These are phyloP conservation scores for Vinca minor DNA, from an alignment of 257 asterid genomes.

Conservation along the genomic window DNA sequence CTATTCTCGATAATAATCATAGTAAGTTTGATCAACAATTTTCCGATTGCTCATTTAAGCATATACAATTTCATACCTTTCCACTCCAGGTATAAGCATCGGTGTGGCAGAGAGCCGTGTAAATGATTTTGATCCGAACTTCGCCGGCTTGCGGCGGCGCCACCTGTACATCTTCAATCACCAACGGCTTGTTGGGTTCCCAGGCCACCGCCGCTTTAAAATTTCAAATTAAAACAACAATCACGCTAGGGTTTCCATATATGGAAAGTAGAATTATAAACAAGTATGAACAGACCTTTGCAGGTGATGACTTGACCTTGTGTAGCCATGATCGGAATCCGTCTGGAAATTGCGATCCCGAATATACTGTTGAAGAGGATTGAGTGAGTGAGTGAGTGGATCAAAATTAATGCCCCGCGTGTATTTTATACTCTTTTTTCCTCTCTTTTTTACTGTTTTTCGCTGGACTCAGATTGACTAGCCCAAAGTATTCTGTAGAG, in stretches of 20 bases:
- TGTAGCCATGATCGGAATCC: constrained; percentile 42
- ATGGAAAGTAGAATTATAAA: no score
- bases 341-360: background rate
- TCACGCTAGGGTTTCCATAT: background rate
- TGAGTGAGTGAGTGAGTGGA: no score
- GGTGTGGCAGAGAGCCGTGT: constrained; percentile 86
- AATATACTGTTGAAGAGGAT: background rate
- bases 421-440: no score
- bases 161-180: constrained; percentile 85
- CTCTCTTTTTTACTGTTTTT: no score
- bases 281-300: constrained; percentile 39
- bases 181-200: constrained; percentile 92
- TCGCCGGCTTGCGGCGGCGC: constrained; percentile 94
- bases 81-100: constrained; percentile 95
- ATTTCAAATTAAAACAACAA: background rate
- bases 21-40: no score
- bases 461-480: no score
- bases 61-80: constrained; percentile 43
- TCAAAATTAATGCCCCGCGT: no score
- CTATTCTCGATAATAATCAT: no score
- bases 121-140: constrained; percentile 67
- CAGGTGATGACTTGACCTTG: constrained; percentile 86
- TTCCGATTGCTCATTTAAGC: no score
- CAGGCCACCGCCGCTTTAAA: constrained; percentile 89
- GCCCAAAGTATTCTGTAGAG: no score